phyloP scores from a whole-genome alignment of 305 asterid species.

The Rubia tinctorum region DNA sequence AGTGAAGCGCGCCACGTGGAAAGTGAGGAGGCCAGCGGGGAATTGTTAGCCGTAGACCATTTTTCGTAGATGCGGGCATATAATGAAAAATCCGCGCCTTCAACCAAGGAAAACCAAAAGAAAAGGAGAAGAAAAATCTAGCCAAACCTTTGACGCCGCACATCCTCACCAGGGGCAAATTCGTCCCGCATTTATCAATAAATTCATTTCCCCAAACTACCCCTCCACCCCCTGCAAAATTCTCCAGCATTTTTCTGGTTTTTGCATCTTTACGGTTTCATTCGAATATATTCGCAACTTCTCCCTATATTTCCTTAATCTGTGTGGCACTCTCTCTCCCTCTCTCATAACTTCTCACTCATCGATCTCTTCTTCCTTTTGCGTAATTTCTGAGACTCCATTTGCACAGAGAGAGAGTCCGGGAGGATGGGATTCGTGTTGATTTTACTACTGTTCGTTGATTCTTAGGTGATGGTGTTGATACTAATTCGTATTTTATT shows the following conservation, averaged over 20 bases:
- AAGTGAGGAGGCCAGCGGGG: too few relatives aligned
- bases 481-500: conserved; percentile 12
- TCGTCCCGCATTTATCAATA: conserved; percentile 21
- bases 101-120: conserved; percentile 25
- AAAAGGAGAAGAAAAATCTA: conserved; percentile 9
- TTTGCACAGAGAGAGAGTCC: conserved; percentile 1
- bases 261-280: conserved; percentile 35
- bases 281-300: conserved; percentile 49
- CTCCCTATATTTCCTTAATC: not conserved
- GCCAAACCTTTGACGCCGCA: conserved; percentile 8
- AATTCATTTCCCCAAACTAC: conserved; percentile 20
- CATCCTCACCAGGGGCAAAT: conserved; percentile 43
- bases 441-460: conserved; percentile 12
- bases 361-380: conserved; percentile 15
- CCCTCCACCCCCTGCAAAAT: conserved; percentile 25
- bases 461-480: conserved; percentile 43
- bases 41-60: too few relatives aligned
- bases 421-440: not conserved
- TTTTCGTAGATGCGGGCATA: too few relatives aligned
- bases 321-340: not conserved
- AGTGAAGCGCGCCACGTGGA: too few relatives aligned
- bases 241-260: not conserved
- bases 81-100: not conserved
- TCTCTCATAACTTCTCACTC: conserved; percentile 19
- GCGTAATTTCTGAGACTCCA: conserved; percentile 2